A percentile compares a stretch with the other conserved stretches of the same genome.
Conservation (phyloP, 2,329 filamentous ascomycete species). For the Sporothrix sp. region DNA sequence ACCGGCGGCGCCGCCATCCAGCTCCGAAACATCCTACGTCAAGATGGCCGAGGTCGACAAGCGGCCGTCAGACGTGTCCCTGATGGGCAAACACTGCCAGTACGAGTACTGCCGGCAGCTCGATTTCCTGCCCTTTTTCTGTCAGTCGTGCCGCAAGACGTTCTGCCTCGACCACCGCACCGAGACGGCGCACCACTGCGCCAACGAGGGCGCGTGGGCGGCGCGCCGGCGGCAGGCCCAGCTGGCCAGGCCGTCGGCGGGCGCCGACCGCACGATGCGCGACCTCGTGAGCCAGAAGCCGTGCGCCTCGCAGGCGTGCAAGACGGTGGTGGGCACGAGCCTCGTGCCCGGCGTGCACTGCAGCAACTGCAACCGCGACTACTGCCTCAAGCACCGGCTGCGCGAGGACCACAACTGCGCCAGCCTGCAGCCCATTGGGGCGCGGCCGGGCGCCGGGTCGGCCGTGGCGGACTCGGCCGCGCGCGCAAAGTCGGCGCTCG, state of each 20-base stretch:
- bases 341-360: slow-evolving; percentile 63
- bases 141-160: slow-evolving; percentile 74
- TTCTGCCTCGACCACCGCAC: slow-evolving; percentile 92
- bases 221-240: slow-evolving; percentile 45
- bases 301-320: slow-evolving; percentile 57
- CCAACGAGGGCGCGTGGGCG: slow-evolving; percentile 52
- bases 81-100: slow-evolving; percentile 86
- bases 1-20: slow-evolving; percentile 33
- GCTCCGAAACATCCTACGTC: slow-evolving; percentile 47
- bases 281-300: slow-evolving; percentile 53
- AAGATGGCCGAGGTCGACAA: slow-evolving; percentile 55
- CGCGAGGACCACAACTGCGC: slow-evolving; percentile 76
- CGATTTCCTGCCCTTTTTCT: slow-evolving; percentile 91
- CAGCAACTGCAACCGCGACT: slow-evolving; percentile 58
- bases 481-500: slow-evolving; percentile 63
- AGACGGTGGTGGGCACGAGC: slow-evolving; percentile 59
- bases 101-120: slow-evolving; percentile 86
- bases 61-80: slow-evolving; percentile 53
- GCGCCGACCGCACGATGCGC: slow-evolving; percentile 43
- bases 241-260: slow-evolving; percentile 43
- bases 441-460: slow-evolving; percentile 24
- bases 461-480: slow-evolving; percentile 44
- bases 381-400: slow-evolving; percentile 69
- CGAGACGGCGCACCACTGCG: slow-evolving; percentile 68
- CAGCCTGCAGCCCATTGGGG: slow-evolving; percentile 55